These are phyloP conservation scores for Elsinoe batatas DNA, from an alignment of 2,329 filamentous ascomycete species.

Conservation along the genomic window DNA sequence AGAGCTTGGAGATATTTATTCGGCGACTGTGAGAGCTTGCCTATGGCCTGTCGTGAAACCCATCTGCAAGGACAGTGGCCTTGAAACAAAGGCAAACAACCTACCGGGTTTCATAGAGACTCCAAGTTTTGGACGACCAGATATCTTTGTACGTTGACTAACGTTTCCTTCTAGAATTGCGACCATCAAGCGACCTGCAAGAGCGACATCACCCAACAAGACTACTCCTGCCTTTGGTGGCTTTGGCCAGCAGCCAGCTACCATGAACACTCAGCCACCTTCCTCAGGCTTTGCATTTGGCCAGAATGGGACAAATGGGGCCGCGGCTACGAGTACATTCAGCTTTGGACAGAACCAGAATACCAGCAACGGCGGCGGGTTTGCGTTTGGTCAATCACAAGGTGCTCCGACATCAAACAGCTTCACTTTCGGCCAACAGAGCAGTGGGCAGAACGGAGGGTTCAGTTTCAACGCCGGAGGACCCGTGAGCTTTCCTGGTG, in stretches of 20 bases:
- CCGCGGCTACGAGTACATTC: background rate
- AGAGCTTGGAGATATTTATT: too few species aligned
- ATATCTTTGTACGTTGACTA: background rate
- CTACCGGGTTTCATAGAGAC: background rate
- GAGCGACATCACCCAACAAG: constrained; percentile 4
- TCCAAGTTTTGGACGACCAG: background rate
- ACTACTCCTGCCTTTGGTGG: constrained; percentile 6
- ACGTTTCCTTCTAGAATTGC: background rate
- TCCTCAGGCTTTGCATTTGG: constrained; percentile 6
- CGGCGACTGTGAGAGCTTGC: too few species aligned
- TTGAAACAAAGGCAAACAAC: background rate
- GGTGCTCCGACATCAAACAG: background rate
- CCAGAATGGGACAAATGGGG: background rate
- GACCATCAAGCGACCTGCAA: constrained; percentile 5
- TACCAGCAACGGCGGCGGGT: constrained; percentile 1
- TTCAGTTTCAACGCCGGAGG: constrained; percentile 6
- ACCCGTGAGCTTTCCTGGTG: constrained; percentile 11
- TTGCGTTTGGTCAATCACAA: constrained; percentile 15
- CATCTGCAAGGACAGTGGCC: too few species aligned
- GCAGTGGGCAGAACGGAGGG: background rate
- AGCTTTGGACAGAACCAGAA: background rate
- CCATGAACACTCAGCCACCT: background rate
- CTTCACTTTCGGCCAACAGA: background rate
- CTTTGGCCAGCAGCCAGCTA: constrained; percentile 5
- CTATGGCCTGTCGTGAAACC: too few species aligned